Evolutionary conservation across 345 rosid genomes (phyloP).

Genomic region (Pugionium dolabratum): DNA sequence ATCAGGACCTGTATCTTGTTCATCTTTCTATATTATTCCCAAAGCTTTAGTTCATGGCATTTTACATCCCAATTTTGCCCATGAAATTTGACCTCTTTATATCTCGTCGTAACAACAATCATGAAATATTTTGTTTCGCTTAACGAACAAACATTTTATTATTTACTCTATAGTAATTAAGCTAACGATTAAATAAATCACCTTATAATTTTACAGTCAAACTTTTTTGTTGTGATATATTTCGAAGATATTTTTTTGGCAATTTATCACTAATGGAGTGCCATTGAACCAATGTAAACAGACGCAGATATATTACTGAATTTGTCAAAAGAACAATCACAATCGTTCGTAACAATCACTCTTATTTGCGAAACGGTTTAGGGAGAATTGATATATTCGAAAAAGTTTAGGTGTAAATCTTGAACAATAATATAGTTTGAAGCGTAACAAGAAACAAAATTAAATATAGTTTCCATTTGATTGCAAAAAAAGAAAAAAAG

Average conservation of each 20-base stretch:
- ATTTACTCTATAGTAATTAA: too few relatives aligned
- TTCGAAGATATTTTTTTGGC: too few relatives aligned
- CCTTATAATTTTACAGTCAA: too few relatives aligned
- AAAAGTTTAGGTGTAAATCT: background rate
- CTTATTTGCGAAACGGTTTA: background rate
- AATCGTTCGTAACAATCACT: too few relatives aligned
- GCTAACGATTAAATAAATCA: too few relatives aligned
- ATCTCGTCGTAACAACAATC: background rate
- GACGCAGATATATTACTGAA: too few relatives aligned
- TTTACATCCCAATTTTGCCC: background rate
- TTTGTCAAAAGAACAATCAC: too few relatives aligned
- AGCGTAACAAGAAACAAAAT: background rate
- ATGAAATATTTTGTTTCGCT: background rate
- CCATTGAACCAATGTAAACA: too few relatives aligned
- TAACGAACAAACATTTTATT: too few relatives aligned
- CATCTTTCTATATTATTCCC: background rate
- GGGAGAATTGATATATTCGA: background rate
- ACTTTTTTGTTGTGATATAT: too few relatives aligned
- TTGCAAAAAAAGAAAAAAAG: background rate
- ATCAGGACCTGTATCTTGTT: background rate
- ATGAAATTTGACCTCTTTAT: background rate
- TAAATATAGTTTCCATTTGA: conserved; percentile 18
- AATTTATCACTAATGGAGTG: too few relatives aligned
- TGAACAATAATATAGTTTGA: conserved; percentile 20
- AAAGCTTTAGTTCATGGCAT: background rate